Evolutionary conservation across 2,329 filamentous ascomycete genomes (phyloP), one percentile per base, ranked within the genome.

Genomic region (Phyllosticta citriasiana): DNA sequence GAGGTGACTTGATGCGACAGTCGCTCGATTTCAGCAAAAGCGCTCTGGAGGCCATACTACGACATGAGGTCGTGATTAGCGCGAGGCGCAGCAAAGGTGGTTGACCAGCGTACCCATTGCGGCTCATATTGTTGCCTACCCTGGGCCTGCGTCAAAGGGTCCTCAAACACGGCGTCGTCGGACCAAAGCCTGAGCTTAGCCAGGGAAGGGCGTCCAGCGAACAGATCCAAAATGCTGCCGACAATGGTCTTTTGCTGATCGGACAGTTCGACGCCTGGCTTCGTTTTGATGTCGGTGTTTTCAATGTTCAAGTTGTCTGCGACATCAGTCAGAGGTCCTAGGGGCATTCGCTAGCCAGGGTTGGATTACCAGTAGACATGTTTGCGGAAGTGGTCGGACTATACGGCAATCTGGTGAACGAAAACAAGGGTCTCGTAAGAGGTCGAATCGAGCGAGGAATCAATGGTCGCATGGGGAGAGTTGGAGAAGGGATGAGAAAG

Each of bases 161-260:
- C 84, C 30, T 77, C 70, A 70, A 87, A 87, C 0, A 76, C 78
- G 7, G 78, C 84, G 47, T 82, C 77, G 62, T 82, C 81, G 56
- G 75, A 76, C 84, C 84, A 87, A 25, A 87, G 76, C 14, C 76
- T 73, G 54, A 87, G 77, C 68, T 86, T 85, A 51, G 78, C 77
- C 2, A 85, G 76, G 1, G 82, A 82, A 0, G 84, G 82, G 19
- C 79, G 77, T 54, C 84, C 84, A 35, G 82, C 80, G 68, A 86
- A 87, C 55, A 87, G 79, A 67, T 87, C 84, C 25, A 87, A 77
- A 14, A 87, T 77, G 54, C 79, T 81, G 62, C 81, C 81, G 12
- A 86, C 79, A 33, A 86, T 63, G 0, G 82, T 77, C 63, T 80
- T 79, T 67, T 86, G 82, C 22, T 77, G 68, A 0, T 73, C 65